Percentiles rank a stretch among this genome's conserved stretches.
These are phyloP conservation scores for Syncephalis fuscata DNA, from an alignment of 371 early-diverging fungal species.

Conservation along the genomic window DNA sequence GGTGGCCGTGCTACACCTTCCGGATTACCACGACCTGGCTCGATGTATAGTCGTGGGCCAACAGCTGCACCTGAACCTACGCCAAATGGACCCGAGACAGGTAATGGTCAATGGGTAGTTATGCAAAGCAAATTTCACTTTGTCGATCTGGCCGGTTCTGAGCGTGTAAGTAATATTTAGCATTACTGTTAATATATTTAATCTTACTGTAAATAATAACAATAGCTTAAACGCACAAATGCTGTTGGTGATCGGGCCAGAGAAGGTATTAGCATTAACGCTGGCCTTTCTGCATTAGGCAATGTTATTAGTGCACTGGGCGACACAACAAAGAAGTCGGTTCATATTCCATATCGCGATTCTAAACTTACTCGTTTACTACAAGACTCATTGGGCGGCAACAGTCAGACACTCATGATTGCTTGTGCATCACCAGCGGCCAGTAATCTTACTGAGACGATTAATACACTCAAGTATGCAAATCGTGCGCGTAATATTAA, in stretches of 20 bases:
- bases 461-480: conserved; percentile 84
- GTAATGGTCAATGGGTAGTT: not conserved
- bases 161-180: conserved; percentile 38
- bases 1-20: conserved; percentile 3
- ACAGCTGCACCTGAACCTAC: too few relatives aligned
- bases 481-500: conserved; percentile 75
- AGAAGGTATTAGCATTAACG: conserved; percentile 98
- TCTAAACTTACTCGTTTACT: conserved; percentile 94
- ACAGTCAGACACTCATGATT: conserved; percentile 80
- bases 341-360: conserved; percentile 92
- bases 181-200: not conserved
- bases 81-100: too few relatives aligned
- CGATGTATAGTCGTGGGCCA: not conserved
- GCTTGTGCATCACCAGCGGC: conserved; percentile 81
- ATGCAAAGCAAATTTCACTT: conserved; percentile 84
- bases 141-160: conserved; percentile 99
- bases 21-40: not conserved
- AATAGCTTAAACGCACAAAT: conserved; percentile 75
- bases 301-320: conserved; percentile 98
- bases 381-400: conserved; percentile 93
- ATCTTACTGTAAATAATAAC: not conserved
- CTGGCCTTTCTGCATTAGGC: conserved; percentile 92
- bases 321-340: conserved; percentile 37
- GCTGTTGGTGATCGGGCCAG: conserved; percentile 89
- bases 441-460: conserved; percentile 69